Evolutionary conservation across 129 eudicot genomes (phyloP).

Genomic region (Gnaphalium uliginosum): DNA sequence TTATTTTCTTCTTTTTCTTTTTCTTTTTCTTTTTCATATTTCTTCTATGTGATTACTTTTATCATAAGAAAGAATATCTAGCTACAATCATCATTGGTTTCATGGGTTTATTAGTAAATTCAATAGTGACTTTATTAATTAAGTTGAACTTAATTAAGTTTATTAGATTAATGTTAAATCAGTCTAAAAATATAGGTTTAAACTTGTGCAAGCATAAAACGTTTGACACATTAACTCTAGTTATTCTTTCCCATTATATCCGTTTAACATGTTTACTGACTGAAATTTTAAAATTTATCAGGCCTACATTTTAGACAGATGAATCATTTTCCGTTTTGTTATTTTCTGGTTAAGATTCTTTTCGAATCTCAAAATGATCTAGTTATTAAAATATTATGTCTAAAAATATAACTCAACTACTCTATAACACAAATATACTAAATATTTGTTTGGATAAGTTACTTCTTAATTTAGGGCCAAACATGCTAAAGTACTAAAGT

Average conservation of each 20-base stretch:
- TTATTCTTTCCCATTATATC: too few species aligned
- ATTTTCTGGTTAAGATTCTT: too few species aligned
- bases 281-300: too few species aligned
- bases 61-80: constrained; percentile 43
- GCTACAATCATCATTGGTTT: constrained; percentile 30
- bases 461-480: not conserved
- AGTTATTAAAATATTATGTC: too few species aligned
- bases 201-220: too few species aligned
- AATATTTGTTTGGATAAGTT: not conserved
- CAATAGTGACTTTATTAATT: not conserved
- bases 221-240: too few species aligned
- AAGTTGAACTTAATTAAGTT: constrained; percentile 3
- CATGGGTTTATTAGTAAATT: constrained; percentile 35
- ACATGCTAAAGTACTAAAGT: not conserved
- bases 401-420: not conserved
- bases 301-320: too few species aligned
- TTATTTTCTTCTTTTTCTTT: constrained; percentile 35
- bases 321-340: too few species aligned
- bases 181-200: too few species aligned
- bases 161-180: too few species aligned
- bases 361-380: too few species aligned
- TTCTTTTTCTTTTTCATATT: constrained; percentile 35
- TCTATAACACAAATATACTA: not conserved
- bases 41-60: constrained; percentile 44
- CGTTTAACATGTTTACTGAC: too few species aligned